Base-by-base conservation (phyloP, 495 filamentous ascomycete genomes). In the Penicillium taxi region DNA sequence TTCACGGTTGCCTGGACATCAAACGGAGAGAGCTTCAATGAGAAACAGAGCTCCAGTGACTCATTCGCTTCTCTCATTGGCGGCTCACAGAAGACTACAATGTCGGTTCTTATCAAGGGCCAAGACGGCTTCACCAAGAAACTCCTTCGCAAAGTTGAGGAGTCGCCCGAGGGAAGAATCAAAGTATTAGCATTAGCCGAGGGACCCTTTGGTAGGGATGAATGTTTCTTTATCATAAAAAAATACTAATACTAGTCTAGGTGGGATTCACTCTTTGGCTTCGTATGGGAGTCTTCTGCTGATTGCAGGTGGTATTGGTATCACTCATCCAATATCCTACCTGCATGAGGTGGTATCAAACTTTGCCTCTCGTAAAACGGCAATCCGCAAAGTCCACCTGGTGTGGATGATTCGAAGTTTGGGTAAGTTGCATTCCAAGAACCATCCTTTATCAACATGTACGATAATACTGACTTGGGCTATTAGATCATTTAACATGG, bases 231-330 rank as follows among this genome's bases (percentile, higher is more conserved):
- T 4, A 25, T 4, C 15, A 15, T 14, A 9, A n/a, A 7, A 9
- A 15, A 7, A 8, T 26, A 15, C 26, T 38, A 22, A 30, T 22
- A 24, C 22, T 9, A 2, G 2, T 24, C 4, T 21, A 67, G 63
- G 61, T n/a, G 71, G 72, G 5, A 59, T 73, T 27, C 61, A 75
- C 31, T 58, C 58, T 2, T 61, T 77, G 15, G 42, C 56, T 16
- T 72, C 67, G 0, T 78, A 76, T 45, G 73, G 74, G 19, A 75
- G 70, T 6, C 59, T 74, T 14, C 36, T 78, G 0, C 49, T 78
- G 32, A 65, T 78, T 46, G 74, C 73, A 8, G 73, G 70, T 1
- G 74, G 74, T 22, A 73, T 78, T 39, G 74, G 74, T 9, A 77
- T 78, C 42, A 78, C 74, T 6, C 73, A 78, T 47, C 67, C 72